These are phyloP conservation scores for Nymphaea thermarum DNA, from an alignment of 164 flowering plant species.

Conservation along the genomic window DNA sequence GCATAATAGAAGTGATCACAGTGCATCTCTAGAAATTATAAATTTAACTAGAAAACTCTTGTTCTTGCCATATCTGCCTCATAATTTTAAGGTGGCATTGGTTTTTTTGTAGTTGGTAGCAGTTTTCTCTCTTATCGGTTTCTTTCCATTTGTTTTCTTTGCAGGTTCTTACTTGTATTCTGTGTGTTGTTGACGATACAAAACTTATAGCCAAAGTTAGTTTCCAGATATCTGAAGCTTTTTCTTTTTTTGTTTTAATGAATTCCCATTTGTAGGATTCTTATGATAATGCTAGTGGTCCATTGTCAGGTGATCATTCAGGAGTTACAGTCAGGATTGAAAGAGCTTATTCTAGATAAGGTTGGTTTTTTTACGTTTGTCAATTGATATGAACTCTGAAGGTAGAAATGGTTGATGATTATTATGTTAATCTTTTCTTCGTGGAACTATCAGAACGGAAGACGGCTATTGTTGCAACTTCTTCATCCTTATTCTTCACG, in stretches of 20 bases:
- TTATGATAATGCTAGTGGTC: neutral
- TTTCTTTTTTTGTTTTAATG: neutral
- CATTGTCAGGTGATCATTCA: constrained; percentile 48
- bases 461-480: constrained; percentile 65
- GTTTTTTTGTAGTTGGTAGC: neutral
- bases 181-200: constrained; percentile 85
- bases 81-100: neutral
- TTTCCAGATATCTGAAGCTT: constrained; percentile 2
- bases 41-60: no score
- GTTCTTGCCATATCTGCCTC: no score
- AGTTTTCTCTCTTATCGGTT: neutral
- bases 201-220: constrained; percentile 72
- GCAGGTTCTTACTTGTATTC: constrained; percentile 68
- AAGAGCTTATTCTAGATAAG: constrained; percentile 72
- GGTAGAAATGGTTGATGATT: neutral
- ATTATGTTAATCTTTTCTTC: neutral
- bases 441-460: constrained; percentile 47
- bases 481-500: constrained; percentile 80
- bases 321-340: constrained; percentile 44
- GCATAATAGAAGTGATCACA: no score
- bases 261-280: constrained; percentile 1
- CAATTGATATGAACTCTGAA: neutral
- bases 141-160: neutral
- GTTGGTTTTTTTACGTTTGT: constrained; percentile 17
- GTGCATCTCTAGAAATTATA: no score